Base-by-base conservation (phyloP, 192 early-diverging fungal genomes). In the Umbelopsis ramanniana region DNA sequence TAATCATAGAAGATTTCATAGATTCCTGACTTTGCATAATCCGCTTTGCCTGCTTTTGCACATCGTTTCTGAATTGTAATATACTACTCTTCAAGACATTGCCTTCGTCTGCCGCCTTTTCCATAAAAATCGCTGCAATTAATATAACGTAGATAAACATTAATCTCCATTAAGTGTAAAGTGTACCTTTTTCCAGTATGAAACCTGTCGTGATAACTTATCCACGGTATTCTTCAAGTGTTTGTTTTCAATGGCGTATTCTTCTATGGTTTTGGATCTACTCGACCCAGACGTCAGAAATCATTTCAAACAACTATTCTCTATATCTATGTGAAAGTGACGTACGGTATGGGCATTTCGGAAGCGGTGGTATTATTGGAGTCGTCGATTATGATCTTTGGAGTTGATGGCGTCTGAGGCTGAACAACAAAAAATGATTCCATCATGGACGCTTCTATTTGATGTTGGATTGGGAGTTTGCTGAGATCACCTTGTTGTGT, bases 11-110 rank as follows among this genome's bases (percentile, higher is more conserved):
- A 6, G 79, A 74, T 24, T 76, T 57, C 43, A 81, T 67, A 10
- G 69, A 60, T 17, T 84, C 82, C 33, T 84, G 79, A 10, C 75
- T 83, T 75, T 77, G 85, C 66, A 75, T 80, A 12, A 86, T 82
- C 8, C 79, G 81, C 24, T 85, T 79, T 6, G 81, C 86, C 68
- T 87, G 84, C 70, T 79, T 80, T 46, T 88, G 85, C 0, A 88
- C 74, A 82, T 91, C 87, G 50, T 91, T 87, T 55, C 83, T 81
- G 60, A 92, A 89, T 73, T 92, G 91, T 24, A 90, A 71, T 69
- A 92, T 89, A 40, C 84, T 87, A 66, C 81, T 85, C 68, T 82
- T 82, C 38, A 91, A 76, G 75, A 90, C 76, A 21, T 80, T 86
- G 73, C 85, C 88, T 67, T 92, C 89, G 55, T 86, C 80, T 1